These are phyloP conservation scores for Xylaria polymorpha DNA, from an alignment of 2,329 filamentous ascomycete genomes.

Conservation along the genomic window DNA sequence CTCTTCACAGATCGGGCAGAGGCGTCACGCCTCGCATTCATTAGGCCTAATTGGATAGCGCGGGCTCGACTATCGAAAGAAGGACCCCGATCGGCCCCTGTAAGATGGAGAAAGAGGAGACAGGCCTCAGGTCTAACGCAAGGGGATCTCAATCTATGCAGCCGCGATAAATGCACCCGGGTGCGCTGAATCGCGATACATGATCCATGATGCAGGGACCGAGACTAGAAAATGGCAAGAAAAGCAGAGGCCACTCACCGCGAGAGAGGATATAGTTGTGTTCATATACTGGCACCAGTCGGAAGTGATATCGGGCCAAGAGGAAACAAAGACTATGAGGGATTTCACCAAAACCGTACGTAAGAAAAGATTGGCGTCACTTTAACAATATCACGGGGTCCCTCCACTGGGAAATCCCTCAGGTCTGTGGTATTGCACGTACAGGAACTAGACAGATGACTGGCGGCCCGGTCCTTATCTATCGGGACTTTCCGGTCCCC, in stretches of 20 bases:
- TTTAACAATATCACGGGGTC: conserved; percentile 24
- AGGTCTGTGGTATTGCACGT: conserved; percentile 21
- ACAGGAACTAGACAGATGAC: conserved; percentile 11
- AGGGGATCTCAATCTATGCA: not conserved
- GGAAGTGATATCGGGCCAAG: conserved; percentile 7
- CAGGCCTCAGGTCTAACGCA: not conserved
- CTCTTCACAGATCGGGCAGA: conserved; percentile 14
- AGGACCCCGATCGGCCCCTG: conserved; percentile 3
- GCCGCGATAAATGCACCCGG: not conserved
- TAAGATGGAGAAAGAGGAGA: conserved; percentile 11
- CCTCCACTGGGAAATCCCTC: conserved; percentile 25
- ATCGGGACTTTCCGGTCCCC: conserved; percentile 25
- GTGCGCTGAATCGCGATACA: conserved; percentile 4
- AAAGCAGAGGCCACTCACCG: conserved; percentile 21
- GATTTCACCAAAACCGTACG: not conserved
- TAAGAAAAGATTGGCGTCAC: conserved; percentile 9
- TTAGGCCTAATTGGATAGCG: conserved; percentile 9
- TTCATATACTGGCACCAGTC: conserved; percentile 28
- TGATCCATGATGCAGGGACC: not conserved
- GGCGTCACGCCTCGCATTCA: conserved; percentile 16
- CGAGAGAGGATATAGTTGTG: conserved; percentile 6
- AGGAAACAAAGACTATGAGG: not conserved
- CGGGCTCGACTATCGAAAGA: not conserved
- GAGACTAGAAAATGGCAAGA: conserved; percentile 21
- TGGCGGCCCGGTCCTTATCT: conserved; percentile 15